phyloP scores from a whole-genome alignment of 495 filamentous ascomycete species.

The Hypoxylon crocopeplum region DNA sequence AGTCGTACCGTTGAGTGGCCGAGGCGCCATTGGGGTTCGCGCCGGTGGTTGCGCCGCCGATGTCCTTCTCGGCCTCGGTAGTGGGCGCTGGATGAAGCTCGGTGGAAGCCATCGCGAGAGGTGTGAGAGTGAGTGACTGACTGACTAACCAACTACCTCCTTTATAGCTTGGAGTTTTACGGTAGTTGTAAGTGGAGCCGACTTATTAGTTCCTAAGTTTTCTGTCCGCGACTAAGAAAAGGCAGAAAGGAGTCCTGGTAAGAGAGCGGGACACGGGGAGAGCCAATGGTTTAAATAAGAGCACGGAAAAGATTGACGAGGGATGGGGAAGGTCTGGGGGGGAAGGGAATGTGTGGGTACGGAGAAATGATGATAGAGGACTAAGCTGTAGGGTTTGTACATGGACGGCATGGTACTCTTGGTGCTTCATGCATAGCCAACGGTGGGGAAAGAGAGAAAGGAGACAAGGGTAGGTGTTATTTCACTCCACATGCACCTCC shows the following conservation, averaged over 20 bases:
- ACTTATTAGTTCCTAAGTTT: constrained; percentile 9
- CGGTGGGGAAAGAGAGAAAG: background rate
- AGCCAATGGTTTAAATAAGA: constrained; percentile 18
- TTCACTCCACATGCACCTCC: constrained; percentile 19
- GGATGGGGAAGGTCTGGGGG: constrained; percentile 14
- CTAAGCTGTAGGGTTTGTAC: constrained; percentile 1
- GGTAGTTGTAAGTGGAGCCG: too few relatives aligned
- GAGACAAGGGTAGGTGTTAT: background rate
- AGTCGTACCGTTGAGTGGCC: constrained; percentile 49
- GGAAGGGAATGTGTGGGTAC: constrained; percentile 7
- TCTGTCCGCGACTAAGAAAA: constrained; percentile 13
- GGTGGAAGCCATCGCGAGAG: constrained; percentile 34
- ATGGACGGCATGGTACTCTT: too few relatives aligned
- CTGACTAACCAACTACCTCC: too few relatives aligned
- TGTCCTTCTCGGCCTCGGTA: constrained; percentile 46
- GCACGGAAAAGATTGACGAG: background rate
- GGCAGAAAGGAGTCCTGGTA: constrained; percentile 1
- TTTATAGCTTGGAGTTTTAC: too few relatives aligned
- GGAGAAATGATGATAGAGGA: constrained; percentile 9
- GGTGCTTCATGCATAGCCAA: too few relatives aligned
- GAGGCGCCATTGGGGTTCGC: constrained; percentile 40
- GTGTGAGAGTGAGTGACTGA: background rate
- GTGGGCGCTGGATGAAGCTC: constrained; percentile 23
- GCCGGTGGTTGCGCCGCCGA: constrained; percentile 33
- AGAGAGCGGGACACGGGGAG: constrained; percentile 1